These are phyloP conservation scores for Balakata baccata DNA, from an alignment of 345 rosid species.

Conservation along the genomic window DNA sequence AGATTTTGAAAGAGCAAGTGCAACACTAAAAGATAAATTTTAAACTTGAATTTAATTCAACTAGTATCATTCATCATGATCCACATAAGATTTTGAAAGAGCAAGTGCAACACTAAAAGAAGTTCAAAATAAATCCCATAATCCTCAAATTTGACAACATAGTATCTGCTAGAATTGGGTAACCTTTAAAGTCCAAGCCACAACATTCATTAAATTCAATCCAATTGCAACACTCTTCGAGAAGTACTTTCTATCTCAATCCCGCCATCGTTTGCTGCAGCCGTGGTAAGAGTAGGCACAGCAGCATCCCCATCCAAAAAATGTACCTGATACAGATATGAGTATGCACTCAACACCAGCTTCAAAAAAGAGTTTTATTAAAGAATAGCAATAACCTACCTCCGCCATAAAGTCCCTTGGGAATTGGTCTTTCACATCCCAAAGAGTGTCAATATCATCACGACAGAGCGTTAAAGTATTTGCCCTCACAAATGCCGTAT, in stretches of 20 bases:
- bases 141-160: background rate
- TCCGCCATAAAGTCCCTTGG: conserved; percentile 84
- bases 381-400: conserved; percentile 54
- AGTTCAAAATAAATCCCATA: background rate
- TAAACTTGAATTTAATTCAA: too few relatives aligned
- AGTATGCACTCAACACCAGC: conserved; percentile 66
- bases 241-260: conserved; percentile 62
- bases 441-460: conserved; percentile 75
- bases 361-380: conserved; percentile 25
- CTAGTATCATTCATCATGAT: background rate
- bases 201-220: too few relatives aligned
- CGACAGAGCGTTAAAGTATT: conserved; percentile 66
- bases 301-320: conserved; percentile 72
- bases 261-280: conserved; percentile 49
- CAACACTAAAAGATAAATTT: background rate
- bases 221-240: too few relatives aligned
- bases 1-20: background rate
- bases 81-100: background rate
- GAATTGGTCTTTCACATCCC: conserved; percentile 83
- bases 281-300: conserved; percentile 54
- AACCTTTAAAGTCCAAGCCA: too few relatives aligned
- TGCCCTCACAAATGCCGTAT: conserved; percentile 85
- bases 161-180: background rate
- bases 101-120: background rate
- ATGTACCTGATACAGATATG: conserved; percentile 78